Evolutionary conservation across 768 basidiomycete genomes (phyloP).

Genomic region (Kwoniella botswanensis): DNA sequence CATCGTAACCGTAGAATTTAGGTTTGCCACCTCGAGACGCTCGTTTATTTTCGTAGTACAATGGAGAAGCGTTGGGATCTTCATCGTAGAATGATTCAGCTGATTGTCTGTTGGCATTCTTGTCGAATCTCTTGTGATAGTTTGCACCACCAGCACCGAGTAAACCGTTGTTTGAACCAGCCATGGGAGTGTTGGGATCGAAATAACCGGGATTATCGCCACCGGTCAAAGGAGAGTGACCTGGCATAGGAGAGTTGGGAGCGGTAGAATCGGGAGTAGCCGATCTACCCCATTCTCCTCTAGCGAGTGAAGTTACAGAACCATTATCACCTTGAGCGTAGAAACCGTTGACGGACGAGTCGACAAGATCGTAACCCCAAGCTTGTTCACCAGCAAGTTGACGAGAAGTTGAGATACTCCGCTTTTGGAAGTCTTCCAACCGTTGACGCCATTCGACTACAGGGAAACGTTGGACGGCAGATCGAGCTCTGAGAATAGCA

Average conservation of each 20-base stretch:
- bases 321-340: slow-evolving; percentile 47
- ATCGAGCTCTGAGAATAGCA: slow-evolving; percentile 87
- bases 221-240: slow-evolving; percentile 24
- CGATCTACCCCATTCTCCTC: slow-evolving; percentile 34
- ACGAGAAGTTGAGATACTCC: slow-evolving; percentile 77
- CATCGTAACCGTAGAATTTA: slow-evolving; percentile 64
- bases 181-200: slow-evolving; percentile 32
- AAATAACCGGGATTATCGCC: slow-evolving; percentile 31
- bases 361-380: slow-evolving; percentile 60
- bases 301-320: slow-evolving; percentile 38
- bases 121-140: slow-evolving; percentile 54
- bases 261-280: slow-evolving; percentile 49
- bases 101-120: slow-evolving; percentile 52
- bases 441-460: slow-evolving; percentile 97
- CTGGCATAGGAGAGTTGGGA: slow-evolving; percentile 47
- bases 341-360: slow-evolving; percentile 29
- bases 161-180: slow-evolving; percentile 21
- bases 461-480: slow-evolving; percentile 94
- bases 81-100: slow-evolving; percentile 59
- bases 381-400: slow-evolving; percentile 71
- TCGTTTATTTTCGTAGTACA: slow-evolving; percentile 54
- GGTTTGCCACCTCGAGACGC: slow-evolving; percentile 58
- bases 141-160: slow-evolving; percentile 33
- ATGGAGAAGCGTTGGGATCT: slow-evolving; percentile 52
- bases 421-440: slow-evolving; percentile 90